Base-by-base conservation (phyloP, 108 stramenopile genomes). In the Phaeodactylum tricornutum region DNA sequence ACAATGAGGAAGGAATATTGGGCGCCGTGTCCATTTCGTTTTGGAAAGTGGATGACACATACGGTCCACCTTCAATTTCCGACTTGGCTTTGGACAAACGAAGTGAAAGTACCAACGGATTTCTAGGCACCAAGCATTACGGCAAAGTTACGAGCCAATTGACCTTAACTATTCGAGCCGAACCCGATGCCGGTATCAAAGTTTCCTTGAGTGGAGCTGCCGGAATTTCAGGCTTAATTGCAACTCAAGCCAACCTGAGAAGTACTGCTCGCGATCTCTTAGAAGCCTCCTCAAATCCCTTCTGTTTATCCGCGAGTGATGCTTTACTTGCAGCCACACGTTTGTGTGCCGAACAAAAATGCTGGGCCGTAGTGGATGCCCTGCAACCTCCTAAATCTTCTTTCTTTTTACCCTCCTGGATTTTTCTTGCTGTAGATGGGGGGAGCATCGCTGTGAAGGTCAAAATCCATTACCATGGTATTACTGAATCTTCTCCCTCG, bases 41-140 rank as follows among this genome's bases (percentile, higher is more conserved):
- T 69, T 92, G 89, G 89, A 63, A 63, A 3, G 67, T 84, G 15
- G 89, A 92, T 54, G 83, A 92, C 74, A 67, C 75, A 12, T 82
- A 75, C 62, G 89, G 89, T 15, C 70, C 77, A 19, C 83, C 90
- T 0, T 52, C 55, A 20, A 66, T 92, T 65, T 64, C 71, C 12
- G 79, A 81, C 53, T 47, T 92, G 55, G 43, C 33, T 8, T 46
- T n/a, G 31, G 42, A 24, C 42, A 43, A 29, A 12, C 29, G 1
- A 30, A 26, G 29, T 16, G 27, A 39, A 8, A 17, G 21, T 4
- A 36, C 32, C 35, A 36, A 26, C 28, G 15, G n/a, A 5, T n/a
- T n/a, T n/a, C n/a, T n/a, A n/a, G n/a, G n/a, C n/a, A n/a, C n/a
- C n/a, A n/a, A 25, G 11, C 8, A 47, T 22, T 38, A 47, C 23